Evolutionary conservation across 2,329 filamentous ascomycete species (phyloP).

Genomic region (Trichoderma oligosporum): DNA sequence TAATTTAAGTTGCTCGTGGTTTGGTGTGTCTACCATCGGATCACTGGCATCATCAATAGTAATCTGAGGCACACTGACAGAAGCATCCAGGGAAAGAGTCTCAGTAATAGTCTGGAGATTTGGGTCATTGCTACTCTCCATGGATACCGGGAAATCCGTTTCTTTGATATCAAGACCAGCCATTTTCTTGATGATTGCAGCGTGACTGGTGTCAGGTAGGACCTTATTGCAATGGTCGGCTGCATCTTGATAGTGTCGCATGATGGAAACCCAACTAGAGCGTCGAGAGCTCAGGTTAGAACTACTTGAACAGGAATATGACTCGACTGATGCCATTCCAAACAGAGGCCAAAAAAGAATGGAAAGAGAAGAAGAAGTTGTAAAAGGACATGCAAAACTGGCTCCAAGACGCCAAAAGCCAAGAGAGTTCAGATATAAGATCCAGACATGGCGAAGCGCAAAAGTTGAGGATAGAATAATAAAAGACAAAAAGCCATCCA

Average conservation of each 20-base stretch:
- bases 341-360: conserved; percentile 27
- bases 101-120: conserved; percentile 8
- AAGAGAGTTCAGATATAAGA: conserved; percentile 26
- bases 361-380: conserved; percentile 31
- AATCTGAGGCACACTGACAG: conserved; percentile 26
- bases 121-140: conserved; percentile 36
- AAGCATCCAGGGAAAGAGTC: not conserved
- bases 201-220: not conserved
- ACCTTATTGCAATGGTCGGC: conserved; percentile 27
- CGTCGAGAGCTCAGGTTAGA: conserved; percentile 14
- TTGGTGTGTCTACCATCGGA: not conserved
- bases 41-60: conserved; percentile 26
- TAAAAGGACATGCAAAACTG: conserved; percentile 28
- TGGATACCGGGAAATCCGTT: conserved; percentile 35
- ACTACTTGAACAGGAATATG: conserved; percentile 23
- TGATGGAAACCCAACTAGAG: conserved; percentile 15
- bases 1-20: conserved; percentile 19
- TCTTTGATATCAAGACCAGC: conserved; percentile 28
- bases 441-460: conserved; percentile 35
- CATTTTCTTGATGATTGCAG: conserved; percentile 31
- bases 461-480: conserved; percentile 26
- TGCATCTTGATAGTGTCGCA: conserved; percentile 16
- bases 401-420: not conserved
- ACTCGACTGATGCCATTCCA: conserved; percentile 35
- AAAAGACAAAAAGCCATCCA: not conserved